Base-by-base conservation (phyloP, 2,329 filamentous ascomycete species). In the Neonectria hederae region DNA sequence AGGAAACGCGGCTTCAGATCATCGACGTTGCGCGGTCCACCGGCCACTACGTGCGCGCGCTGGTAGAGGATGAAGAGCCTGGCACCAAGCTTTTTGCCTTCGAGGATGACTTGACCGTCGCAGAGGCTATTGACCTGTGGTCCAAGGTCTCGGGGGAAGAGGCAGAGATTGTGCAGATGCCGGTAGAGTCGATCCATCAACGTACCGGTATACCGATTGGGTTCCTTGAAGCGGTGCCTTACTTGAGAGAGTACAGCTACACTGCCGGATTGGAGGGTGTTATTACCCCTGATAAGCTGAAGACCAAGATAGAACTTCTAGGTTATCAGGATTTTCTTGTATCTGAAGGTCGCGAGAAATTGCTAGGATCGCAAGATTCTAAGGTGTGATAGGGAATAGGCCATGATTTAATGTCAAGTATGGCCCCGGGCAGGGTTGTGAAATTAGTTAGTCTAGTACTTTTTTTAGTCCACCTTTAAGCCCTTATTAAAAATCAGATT, bases 31-130 rank as follows among this genome's bases (percentile, higher is more conserved):
- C 64, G 1, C 65, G 69, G 2, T 81, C 80, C 1, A 82, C 81
- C 0, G 84, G 83, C 0, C 71, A 74, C 0, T 84, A 84, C 38
- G 82, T 85, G 1, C 75, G 72, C 11, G 79, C 81, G 0, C 72
- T 86, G 24, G 45, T 85, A 4, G 76, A 82, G 35, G 72, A 79
- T 22, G 80, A 83, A 54, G 70, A 69, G 0, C 65, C 78, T 0
- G 77, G 79, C 0, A 80, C 74, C 1, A 83, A 80, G 28, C 71
- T 86, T 1, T 68, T 84, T 1, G 84, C 82, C 1, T 84, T 82
- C 59, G 79, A 84, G 52, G 78, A 75, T 51, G 75, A 78, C 51
- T 52, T 81, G 9, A 77, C 71, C 0, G 58, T 81, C 0, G 66
- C 62, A 0, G 74, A 83, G 38, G 67, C 75, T 1, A 59, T 78